phyloP scores from a whole-genome alignment of 176 grass and related monocot genomes.

The Cenchrus fungigraminus region DNA sequence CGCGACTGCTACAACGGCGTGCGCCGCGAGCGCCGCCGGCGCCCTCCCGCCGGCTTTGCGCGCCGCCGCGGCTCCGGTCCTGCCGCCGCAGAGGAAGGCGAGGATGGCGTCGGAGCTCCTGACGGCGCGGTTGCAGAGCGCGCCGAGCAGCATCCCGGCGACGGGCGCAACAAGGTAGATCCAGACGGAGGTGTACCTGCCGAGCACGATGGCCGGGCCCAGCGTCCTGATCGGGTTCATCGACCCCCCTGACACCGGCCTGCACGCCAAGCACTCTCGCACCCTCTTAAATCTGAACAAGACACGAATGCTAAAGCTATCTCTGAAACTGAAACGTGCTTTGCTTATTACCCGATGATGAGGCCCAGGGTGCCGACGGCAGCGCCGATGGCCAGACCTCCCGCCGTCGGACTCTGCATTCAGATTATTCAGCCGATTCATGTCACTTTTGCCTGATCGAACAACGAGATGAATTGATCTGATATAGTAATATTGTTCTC shows the following conservation, averaged over 20 bases:
- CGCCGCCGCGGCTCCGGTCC: not conserved
- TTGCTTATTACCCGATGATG: slow-evolving; percentile 30
- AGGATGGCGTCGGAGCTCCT: slow-evolving; percentile 34
- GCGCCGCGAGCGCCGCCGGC: not conserved
- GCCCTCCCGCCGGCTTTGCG: not conserved
- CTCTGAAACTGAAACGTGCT: too few species aligned
- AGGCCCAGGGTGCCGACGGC: slow-evolving; percentile 38
- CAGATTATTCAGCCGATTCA: too few species aligned
- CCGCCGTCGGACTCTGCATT: slow-evolving; percentile 34
- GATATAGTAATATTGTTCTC: too few species aligned
- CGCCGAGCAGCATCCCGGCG: slow-evolving; percentile 54
- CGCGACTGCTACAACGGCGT: not conserved
- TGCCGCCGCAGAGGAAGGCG: slow-evolving; percentile 29
- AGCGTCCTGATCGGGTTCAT: slow-evolving; percentile 73
- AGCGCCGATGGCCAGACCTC: slow-evolving; percentile 45
- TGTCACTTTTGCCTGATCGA: too few species aligned
- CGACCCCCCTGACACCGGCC: slow-evolving; percentile 63
- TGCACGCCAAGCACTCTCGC: too few species aligned
- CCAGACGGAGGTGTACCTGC: slow-evolving; percentile 59
- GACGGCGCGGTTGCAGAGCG: slow-evolving; percentile 43
- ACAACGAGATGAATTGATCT: too few species aligned
- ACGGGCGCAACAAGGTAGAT: slow-evolving; percentile 56
- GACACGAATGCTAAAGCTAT: too few species aligned
- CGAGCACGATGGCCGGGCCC: slow-evolving; percentile 58
- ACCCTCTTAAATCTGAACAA: too few species aligned